Evolutionary conservation across 345 rosid species (phyloP).

Genomic region (Dimocarpus longan): DNA sequence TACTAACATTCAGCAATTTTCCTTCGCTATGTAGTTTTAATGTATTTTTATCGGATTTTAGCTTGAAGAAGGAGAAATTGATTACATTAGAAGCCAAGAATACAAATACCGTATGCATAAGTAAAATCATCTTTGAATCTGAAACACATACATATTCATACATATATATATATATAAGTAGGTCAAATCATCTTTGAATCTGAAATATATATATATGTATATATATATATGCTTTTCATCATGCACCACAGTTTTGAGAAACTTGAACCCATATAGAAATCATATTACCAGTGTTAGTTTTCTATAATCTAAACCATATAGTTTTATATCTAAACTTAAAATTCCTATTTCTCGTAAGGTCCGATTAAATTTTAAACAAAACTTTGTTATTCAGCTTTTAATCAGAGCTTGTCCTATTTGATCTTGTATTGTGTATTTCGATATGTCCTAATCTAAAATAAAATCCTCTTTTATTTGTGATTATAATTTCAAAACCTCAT

Average conservation of each 20-base stretch:
- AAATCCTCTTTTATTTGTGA: background rate
- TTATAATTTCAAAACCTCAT: background rate
- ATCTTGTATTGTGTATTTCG: too few species aligned
- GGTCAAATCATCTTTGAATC: constrained; percentile 39
- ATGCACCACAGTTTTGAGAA: too few species aligned
- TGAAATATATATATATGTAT: background rate
- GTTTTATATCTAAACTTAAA: background rate
- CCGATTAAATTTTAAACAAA: too few species aligned
- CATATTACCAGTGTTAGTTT: background rate
- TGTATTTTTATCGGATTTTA: constrained; percentile 22
- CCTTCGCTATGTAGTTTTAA: background rate
- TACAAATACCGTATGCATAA: constrained; percentile 80
- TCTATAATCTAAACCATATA: background rate
- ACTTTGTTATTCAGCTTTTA: too few species aligned
- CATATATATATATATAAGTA: constrained; percentile 52
- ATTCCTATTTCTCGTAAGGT: too few species aligned
- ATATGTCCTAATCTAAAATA: too few species aligned
- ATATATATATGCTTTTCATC: too few species aligned
- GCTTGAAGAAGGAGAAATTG: constrained; percentile 93
- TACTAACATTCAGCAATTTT: background rate
- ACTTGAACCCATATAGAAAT: background rate
- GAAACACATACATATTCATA: too few species aligned
- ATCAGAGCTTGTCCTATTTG: too few species aligned
- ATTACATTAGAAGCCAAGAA: constrained; percentile 70
- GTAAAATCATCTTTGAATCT: constrained; percentile 36